A percentile compares a stretch with the other conserved stretches of the same genome.
phyloP scores from a whole-genome alignment of 1,139 yeast species.

The Protomyces pachydermus region DNA sequence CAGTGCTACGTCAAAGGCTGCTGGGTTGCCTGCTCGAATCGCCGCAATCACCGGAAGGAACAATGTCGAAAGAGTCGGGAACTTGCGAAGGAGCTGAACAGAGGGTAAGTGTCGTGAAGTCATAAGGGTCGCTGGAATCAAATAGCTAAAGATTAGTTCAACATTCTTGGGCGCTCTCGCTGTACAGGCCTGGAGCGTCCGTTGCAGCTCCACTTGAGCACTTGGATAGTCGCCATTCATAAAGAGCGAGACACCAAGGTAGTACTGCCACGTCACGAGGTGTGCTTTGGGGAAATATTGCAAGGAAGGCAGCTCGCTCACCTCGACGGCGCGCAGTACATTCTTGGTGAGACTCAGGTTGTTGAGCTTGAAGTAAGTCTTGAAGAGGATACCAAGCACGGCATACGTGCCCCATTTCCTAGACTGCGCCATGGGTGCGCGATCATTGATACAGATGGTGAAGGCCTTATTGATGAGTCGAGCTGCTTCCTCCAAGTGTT shows the following conservation, averaged over 20 bases:
- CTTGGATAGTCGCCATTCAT: slow-evolving; percentile 56
- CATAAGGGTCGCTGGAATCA: slow-evolving; percentile 42
- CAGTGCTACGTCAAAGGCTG: slow-evolving; percentile 47
- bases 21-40: slow-evolving; percentile 53
- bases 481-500: slow-evolving; percentile 55
- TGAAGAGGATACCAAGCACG: slow-evolving; percentile 67
- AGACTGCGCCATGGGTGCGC: slow-evolving; percentile 49
- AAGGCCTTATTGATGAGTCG: slow-evolving; percentile 62
- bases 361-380: slow-evolving; percentile 62
- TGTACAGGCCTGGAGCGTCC: slow-evolving; percentile 46
- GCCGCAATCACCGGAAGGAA: slow-evolving; percentile 53
- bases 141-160: slow-evolving; percentile 38
- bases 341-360: slow-evolving; percentile 75
- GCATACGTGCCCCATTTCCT: slow-evolving; percentile 67
- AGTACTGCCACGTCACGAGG: slow-evolving; percentile 59
- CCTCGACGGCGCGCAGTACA: slow-evolving; percentile 64
- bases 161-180: slow-evolving; percentile 21
- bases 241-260: slow-evolving; percentile 57
- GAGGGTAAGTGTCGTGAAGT: slow-evolving; percentile 38
- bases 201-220: slow-evolving; percentile 49
- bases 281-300: slow-evolving; percentile 49
- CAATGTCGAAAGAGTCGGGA: slow-evolving; percentile 45
- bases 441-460: slow-evolving; percentile 73
- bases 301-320: slow-evolving; percentile 54
- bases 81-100: slow-evolving; percentile 46